A percentile compares a stretch with the other conserved stretches of the same genome.
These are phyloP conservation scores for Rhodofomes roseus DNA, from an alignment of 1,284 basidiomycete species.

Conservation along the genomic window DNA sequence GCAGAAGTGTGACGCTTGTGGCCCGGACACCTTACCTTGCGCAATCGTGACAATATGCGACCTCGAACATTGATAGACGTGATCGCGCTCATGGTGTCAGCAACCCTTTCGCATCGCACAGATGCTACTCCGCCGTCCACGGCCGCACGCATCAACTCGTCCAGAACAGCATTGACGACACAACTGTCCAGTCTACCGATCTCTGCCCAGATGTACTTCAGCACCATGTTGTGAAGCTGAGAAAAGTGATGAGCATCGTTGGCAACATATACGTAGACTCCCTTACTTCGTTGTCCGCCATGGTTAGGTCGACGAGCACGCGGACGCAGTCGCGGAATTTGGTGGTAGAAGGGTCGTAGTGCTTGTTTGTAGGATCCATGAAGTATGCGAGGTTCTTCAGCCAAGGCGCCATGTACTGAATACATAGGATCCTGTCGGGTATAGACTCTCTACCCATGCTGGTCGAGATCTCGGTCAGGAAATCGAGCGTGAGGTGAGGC, in stretches of 20 bases:
- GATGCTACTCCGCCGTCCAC: conserved; percentile 79
- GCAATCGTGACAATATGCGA: conserved; percentile 71
- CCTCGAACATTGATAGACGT: conserved; percentile 78
- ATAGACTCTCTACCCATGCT: conserved; percentile 52
- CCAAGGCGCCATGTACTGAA: conserved; percentile 86
- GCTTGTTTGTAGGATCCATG: conserved; percentile 59
- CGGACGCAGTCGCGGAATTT: conserved; percentile 77
- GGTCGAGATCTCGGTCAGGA: conserved; percentile 77
- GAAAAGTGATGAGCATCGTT: background rate
- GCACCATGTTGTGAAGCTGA: conserved; percentile 68
- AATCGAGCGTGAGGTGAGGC: conserved; percentile 82
- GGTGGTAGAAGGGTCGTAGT: conserved; percentile 69
- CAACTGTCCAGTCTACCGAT: conserved; percentile 64
- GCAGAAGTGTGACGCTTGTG: background rate
- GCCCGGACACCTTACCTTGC: conserved; percentile 50
- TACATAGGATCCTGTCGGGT: conserved; percentile 62
- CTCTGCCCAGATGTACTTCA: conserved; percentile 75
- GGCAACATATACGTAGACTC: background rate
- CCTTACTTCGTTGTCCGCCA: conserved; percentile 65
- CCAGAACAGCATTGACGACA: conserved; percentile 68
- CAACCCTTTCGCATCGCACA: conserved; percentile 70
- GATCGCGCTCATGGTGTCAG: conserved; percentile 70
- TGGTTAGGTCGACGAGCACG: conserved; percentile 70
- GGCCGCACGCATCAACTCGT: conserved; percentile 77
- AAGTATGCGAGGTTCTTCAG: conserved; percentile 75